These are phyloP conservation scores for Bipolaris cookei DNA, from an alignment of 2,329 filamentous ascomycete species.

Conservation along the genomic window DNA sequence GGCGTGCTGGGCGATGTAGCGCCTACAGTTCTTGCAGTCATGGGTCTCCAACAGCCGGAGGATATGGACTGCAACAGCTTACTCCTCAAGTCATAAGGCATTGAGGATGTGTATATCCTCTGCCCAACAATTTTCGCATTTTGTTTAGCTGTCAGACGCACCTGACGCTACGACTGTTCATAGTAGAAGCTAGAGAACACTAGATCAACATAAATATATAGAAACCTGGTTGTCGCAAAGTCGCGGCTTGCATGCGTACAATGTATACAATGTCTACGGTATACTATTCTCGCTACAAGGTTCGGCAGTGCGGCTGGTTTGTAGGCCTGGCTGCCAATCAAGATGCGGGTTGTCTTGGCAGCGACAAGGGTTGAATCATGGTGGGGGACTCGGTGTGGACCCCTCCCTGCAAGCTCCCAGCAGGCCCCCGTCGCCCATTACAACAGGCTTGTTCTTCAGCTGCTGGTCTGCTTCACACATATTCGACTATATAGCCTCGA, in stretches of 20 bases:
- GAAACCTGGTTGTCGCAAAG: not conserved
- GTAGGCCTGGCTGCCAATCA: not conserved
- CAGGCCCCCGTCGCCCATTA: not conserved
- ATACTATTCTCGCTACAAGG: not conserved
- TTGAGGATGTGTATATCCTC: not conserved
- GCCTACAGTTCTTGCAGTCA: slow-evolving; percentile 86
- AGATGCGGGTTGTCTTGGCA: slow-evolving; percentile 2
- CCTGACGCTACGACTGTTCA: not conserved
- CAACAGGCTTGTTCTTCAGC: not conserved
- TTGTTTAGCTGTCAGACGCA: not conserved
- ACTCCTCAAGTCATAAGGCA: slow-evolving; percentile 70
- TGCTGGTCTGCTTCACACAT: not conserved
- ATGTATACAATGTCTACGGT: not conserved
- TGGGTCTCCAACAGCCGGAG: slow-evolving; percentile 88
- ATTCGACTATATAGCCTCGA: not conserved
- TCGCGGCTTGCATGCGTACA: not conserved
- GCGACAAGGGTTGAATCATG: slow-evolving; percentile 6
- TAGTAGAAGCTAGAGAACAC: not conserved
- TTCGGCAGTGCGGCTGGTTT: not conserved
- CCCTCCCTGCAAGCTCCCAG: slow-evolving; percentile 11
- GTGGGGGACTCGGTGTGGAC: slow-evolving; percentile 16
- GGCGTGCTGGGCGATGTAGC: slow-evolving; percentile 97
- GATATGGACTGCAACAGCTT: slow-evolving; percentile 91
- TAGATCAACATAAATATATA: slow-evolving; percentile 4
- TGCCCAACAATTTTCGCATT: not conserved